A percentile compares a stretch with the other conserved stretches of the same genome.
phyloP scores from a whole-genome alignment of 805 yeast species.

The Pichia rugopelliculosa region DNA sequence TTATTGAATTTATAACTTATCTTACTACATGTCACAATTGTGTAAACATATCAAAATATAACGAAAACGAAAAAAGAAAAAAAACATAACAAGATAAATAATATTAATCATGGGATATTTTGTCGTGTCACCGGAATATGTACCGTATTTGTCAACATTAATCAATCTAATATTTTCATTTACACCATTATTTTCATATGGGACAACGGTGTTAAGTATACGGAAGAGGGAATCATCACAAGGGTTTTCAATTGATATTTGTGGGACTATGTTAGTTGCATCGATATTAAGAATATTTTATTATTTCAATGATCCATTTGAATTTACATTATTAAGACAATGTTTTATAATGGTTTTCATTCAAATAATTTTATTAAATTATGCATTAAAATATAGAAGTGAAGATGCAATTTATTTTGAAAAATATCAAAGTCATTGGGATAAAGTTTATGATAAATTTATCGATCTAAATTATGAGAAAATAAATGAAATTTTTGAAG shows the following conservation, averaged over 20 bases:
- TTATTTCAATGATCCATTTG: constrained; percentile 75
- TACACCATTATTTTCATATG: constrained; percentile 83
- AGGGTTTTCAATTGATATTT: constrained; percentile 88
- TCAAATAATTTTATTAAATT: constrained; percentile 57
- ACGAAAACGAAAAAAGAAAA: neutral
- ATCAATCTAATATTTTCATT: constrained; percentile 62
- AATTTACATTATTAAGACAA: constrained; percentile 69
- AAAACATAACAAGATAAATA: neutral
- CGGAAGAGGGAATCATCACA: constrained; percentile 53
- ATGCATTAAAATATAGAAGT: constrained; percentile 51
- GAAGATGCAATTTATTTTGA: constrained; percentile 36
- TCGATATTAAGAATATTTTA: constrained; percentile 67
- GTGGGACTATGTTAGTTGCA: constrained; percentile 84
- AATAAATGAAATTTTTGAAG: constrained; percentile 7
- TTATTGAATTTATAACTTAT: no score
- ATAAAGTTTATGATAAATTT: constrained; percentile 25
- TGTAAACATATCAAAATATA: neutral
- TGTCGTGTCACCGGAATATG: constrained; percentile 26
- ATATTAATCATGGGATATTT: constrained; percentile 22
- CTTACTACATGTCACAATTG: neutral
- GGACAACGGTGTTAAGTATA: constrained; percentile 70
- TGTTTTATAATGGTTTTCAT: constrained; percentile 79
- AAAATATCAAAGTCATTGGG: constrained; percentile 23
- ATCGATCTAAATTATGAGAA: constrained; percentile 15
- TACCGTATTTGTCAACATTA: constrained; percentile 31